Percentiles rank a stretch among this genome's conserved stretches.
Evolutionary conservation across 2,329 filamentous ascomycete species (phyloP).

Genomic region (Microascus cirrosus): DNA sequence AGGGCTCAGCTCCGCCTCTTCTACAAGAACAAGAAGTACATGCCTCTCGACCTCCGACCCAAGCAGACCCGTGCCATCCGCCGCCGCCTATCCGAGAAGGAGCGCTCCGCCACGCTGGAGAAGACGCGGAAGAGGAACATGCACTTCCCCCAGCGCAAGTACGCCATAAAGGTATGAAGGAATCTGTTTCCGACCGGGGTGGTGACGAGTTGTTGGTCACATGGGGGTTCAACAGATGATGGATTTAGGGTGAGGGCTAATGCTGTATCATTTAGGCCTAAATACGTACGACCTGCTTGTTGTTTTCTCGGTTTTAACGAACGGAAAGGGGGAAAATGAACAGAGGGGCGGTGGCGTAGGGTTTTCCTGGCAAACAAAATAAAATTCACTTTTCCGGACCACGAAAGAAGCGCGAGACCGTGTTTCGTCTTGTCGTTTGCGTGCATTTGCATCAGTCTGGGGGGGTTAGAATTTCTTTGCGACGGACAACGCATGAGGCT

Average conservation of each 20-base stretch:
- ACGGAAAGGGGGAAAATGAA: neutral
- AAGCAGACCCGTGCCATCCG: slow-evolving; percentile 98
- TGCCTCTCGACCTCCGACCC: slow-evolving; percentile 92
- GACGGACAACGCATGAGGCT: neutral
- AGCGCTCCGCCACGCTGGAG: slow-evolving; percentile 72
- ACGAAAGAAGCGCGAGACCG: neutral
- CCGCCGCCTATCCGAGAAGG: slow-evolving; percentile 85
- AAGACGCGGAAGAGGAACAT: slow-evolving; percentile 93
- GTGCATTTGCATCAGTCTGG: neutral
- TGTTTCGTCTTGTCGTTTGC: neutral
- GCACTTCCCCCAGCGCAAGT: slow-evolving; percentile 98
- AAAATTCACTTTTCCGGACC: neutral
- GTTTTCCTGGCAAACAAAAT: neutral
- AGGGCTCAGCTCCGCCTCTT: slow-evolving; percentile 94
- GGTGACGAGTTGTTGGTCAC: neutral
- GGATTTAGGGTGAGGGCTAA: neutral
- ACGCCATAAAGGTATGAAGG: slow-evolving; percentile 80
- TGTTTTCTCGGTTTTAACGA: neutral
- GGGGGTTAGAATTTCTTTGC: neutral
- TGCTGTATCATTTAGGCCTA: neutral
- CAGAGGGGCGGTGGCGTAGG: neutral
- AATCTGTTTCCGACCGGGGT: neutral
- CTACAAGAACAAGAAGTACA: slow-evolving; percentile 99
- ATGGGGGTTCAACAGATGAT: neutral
- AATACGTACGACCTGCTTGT: neutral